Evolutionary conservation across 441 rosid genomes (phyloP), one percentile per base, ranked within the genome.

Genomic region (Manihot esculenta): DNA sequence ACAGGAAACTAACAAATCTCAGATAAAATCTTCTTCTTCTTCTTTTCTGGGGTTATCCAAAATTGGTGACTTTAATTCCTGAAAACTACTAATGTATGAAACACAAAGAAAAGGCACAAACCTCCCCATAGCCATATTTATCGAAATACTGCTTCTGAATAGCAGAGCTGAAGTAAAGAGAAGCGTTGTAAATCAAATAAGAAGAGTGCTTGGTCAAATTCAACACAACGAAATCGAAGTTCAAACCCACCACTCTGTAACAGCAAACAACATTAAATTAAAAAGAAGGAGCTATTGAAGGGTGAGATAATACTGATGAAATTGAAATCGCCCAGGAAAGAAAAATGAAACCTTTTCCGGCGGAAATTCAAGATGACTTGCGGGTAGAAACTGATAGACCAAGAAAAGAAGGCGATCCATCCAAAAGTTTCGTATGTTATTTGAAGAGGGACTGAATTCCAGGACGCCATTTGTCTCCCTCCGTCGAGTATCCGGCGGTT

Each of bases 131-230:
- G 74, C 99, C 99, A 72, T 85, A 94, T 73, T 88, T 89, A 23
- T 89, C 82, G 2, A 76, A 78, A 80, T 94, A 94, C 87, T 92
- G 99, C 64, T 85, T 68, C 82, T 88, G 94, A 10, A 92, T 82
- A 71, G 80, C 78, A 14, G 92, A 77, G 73, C 98, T 92, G 71
- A 94, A 94, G 93, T 84, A 94, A 76, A 94, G 94, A 75, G 81
- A 83, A 47, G 85, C 88, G 71, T 94, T 94, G 88, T 92, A 89
- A 24, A 90, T 94, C 89, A 92, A 79, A 75, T 92, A 94, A 48
- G 99, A 92, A 9, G 94, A 90, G 81, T 94, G 99, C 82, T 92
- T 94, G 2, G 97, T 92, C 86, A 92, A 80, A 83, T 94, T 92
- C 80, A 94, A 80, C 78, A 92, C 3, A 73, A 89, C 93, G 77